Evolutionary conservation across 1,284 basidiomycete species (phyloP).

Genomic region (Ceratobasidium papillatum): DNA sequence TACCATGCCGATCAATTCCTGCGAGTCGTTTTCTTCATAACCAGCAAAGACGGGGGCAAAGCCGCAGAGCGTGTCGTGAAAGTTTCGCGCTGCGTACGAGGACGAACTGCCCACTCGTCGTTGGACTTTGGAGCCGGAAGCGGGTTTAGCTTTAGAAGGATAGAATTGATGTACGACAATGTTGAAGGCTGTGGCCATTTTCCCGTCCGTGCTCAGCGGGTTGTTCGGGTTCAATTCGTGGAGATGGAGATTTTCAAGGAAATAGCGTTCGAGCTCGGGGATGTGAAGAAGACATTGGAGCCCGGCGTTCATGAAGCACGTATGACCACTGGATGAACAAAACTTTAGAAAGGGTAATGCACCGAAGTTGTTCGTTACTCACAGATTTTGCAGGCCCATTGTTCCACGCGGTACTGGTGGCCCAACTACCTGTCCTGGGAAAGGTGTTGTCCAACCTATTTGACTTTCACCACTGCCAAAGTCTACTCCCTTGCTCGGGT

Average conservation of each 20-base stretch:
- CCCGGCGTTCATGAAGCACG: constrained; percentile 98
- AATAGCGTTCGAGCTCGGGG: constrained; percentile 91
- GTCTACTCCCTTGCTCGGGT: constrained; percentile 23
- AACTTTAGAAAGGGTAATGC: neutral
- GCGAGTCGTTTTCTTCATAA: constrained; percentile 68
- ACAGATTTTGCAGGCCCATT: constrained; percentile 88
- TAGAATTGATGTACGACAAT: constrained; percentile 85
- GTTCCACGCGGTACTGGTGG: constrained; percentile 60
- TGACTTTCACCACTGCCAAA: neutral
- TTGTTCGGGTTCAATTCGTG: constrained; percentile 94
- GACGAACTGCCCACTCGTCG: constrained; percentile 51
- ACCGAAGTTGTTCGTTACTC: constrained; percentile 49
- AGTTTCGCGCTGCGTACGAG: constrained; percentile 86
- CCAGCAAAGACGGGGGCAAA: constrained; percentile 68
- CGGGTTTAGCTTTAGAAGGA: constrained; percentile 47
- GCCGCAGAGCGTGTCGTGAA: constrained; percentile 77
- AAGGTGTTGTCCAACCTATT: neutral
- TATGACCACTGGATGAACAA: constrained; percentile 65
- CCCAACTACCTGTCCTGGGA: neutral
- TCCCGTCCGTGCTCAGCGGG: constrained; percentile 95
- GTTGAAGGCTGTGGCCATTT: constrained; percentile 92
- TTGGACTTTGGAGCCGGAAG: constrained; percentile 38
- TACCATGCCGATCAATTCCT: constrained; percentile 66
- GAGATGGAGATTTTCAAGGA: constrained; percentile 60
- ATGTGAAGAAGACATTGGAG: constrained; percentile 96